A percentile compares a stretch with the other conserved stretches of the same genome.
Conservation (phyloP, 148 eudicot genomes). For the Limonium bicolor region DNA sequence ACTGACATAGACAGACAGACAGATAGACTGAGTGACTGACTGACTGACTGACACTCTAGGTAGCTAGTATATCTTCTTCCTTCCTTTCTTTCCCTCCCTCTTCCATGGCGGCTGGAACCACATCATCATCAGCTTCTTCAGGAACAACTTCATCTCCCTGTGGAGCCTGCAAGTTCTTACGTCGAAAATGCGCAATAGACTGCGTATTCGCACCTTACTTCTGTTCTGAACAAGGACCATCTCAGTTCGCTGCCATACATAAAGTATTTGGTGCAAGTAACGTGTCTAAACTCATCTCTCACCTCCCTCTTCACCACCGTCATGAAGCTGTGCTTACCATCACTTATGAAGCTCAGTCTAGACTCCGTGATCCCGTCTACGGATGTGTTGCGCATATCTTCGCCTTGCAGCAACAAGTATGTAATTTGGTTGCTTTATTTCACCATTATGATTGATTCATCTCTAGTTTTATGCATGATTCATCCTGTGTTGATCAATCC, state of each 20-base stretch:
- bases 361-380: constrained; percentile 73
- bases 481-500: no score
- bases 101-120: constrained; percentile 12
- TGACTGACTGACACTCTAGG: no score
- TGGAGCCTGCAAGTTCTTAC: constrained; percentile 82
- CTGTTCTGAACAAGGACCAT: constrained; percentile 66
- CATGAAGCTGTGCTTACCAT: constrained; percentile 77
- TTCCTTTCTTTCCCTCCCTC: no score
- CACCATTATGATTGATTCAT: neutral
- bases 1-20: no score
- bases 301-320: constrained; percentile 49
- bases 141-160: constrained; percentile 69
- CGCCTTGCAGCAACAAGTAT: constrained; percentile 87
- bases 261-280: constrained; percentile 95
- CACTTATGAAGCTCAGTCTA: constrained; percentile 84
- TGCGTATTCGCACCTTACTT: constrained; percentile 80
- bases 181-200: constrained; percentile 59
- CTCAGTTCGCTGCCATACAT: constrained; percentile 69
- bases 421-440: neutral
- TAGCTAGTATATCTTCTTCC: no score
- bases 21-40: no score
- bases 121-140: no score
- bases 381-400: constrained; percentile 89
- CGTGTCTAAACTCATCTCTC: constrained; percentile 48
- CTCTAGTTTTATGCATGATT: no score